These are phyloP conservation scores for Leonotis leonurus DNA, from an alignment of 257 asterid genomes.

Conservation along the genomic window DNA sequence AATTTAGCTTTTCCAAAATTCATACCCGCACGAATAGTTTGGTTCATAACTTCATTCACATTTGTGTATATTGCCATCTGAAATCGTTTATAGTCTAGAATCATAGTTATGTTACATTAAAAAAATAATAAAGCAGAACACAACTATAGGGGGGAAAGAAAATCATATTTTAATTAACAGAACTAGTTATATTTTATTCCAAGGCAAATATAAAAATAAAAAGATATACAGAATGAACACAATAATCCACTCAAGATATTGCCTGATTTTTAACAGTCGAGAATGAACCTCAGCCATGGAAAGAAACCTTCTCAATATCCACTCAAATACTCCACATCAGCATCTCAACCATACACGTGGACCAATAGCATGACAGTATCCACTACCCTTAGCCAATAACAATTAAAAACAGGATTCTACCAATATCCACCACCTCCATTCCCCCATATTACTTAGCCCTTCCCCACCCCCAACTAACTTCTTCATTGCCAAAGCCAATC, in stretches of 20 bases:
- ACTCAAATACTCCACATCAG: slow-evolving; percentile 17
- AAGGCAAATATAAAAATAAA: neutral
- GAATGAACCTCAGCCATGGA: slow-evolving; percentile 37
- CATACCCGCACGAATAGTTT: too few relatives aligned
- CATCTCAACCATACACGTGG: slow-evolving; percentile 51
- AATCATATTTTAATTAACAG: too few relatives aligned
- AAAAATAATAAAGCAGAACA: too few relatives aligned
- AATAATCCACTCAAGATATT: slow-evolving; percentile 16
- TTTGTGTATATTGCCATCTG: too few relatives aligned
- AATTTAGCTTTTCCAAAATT: too few relatives aligned
- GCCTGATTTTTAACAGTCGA: slow-evolving; percentile 12
- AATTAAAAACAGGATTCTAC: slow-evolving; percentile 52
- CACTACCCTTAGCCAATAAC: slow-evolving; percentile 45
- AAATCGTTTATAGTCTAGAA: too few relatives aligned
- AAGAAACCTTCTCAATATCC: slow-evolving; percentile 21
- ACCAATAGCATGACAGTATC: slow-evolving; percentile 40
- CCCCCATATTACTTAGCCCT: slow-evolving; percentile 24
- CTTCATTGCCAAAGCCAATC: neutral
- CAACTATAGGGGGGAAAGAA: too few relatives aligned
- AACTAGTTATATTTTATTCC: too few relatives aligned
- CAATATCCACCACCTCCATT: slow-evolving; percentile 44
- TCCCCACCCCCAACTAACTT: slow-evolving; percentile 11
- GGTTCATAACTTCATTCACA: too few relatives aligned
- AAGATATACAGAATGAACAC: neutral
- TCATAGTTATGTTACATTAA: neutral